Evolutionary conservation across 2,329 filamentous ascomycete species (phyloP).

Genomic region (Calycina marina): DNA sequence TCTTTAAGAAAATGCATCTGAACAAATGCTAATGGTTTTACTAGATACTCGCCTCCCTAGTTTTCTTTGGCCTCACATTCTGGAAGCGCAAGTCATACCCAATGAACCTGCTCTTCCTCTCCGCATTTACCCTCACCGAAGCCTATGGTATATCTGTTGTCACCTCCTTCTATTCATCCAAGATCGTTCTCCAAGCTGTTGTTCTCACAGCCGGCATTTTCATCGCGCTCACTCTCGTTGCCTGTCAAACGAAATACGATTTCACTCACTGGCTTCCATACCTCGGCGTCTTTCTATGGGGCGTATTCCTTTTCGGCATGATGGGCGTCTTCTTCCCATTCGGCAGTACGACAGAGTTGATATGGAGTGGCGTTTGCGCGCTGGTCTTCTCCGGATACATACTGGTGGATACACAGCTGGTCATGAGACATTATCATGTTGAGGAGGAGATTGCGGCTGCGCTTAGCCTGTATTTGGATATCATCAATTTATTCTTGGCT

Average conservation of each 20-base stretch:
- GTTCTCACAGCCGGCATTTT: conserved; percentile 78
- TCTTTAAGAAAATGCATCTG: too few relatives aligned
- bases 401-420: conserved; percentile 86
- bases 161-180: conserved; percentile 74
- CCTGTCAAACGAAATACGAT: conserved; percentile 96
- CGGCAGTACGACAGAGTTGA: conserved; percentile 66
- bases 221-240: conserved; percentile 68
- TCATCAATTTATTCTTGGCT: conserved; percentile 92
- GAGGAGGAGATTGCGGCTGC: conserved; percentile 95
- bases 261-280: conserved; percentile 97
- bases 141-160: conserved; percentile 89
- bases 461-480: conserved; percentile 88
- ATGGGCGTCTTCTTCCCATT: conserved; percentile 81
- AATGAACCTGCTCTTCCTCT: conserved; percentile 84
- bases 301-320: conserved; percentile 81
- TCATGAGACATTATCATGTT: conserved; percentile 91
- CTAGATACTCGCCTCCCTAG: too few relatives aligned
- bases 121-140: conserved; percentile 79
- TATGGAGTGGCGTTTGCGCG: conserved; percentile 70
- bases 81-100: conserved; percentile 96
- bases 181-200: conserved; percentile 79
- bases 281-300: conserved; percentile 81
- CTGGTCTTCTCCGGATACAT: conserved; percentile 92
- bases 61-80: conserved; percentile 78
- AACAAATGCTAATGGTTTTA: too few relatives aligned